Percentiles rank a stretch among this genome's conserved stretches.
Conservation (phyloP, 2,329 filamentous ascomycete species). For the Claviceps capensis region DNA sequence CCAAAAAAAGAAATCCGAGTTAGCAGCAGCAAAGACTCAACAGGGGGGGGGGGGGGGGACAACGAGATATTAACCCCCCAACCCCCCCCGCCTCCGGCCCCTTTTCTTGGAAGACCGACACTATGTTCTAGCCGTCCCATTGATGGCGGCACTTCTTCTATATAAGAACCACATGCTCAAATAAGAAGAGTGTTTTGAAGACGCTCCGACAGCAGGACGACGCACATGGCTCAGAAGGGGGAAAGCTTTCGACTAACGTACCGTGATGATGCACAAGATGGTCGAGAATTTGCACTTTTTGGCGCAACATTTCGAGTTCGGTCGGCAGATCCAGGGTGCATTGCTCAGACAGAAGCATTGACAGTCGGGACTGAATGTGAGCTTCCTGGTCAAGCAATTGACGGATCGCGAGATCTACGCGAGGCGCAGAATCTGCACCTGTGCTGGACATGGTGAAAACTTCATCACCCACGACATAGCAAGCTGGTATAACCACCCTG, state of each 20-base stretch:
- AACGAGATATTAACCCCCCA: no score
- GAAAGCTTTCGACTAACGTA: constrained; percentile 17
- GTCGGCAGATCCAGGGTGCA: constrained; percentile 32
- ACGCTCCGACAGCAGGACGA: background rate
- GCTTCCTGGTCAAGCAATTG: constrained; percentile 37
- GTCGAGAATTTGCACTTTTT: constrained; percentile 38
- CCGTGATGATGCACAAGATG: constrained; percentile 34
- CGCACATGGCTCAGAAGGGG: background rate
- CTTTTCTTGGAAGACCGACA: background rate
- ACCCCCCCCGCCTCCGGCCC: background rate
- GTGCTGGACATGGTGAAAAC: constrained; percentile 6
- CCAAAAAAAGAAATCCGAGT: background rate
- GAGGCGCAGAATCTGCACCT: constrained; percentile 5
- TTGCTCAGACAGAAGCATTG: constrained; percentile 32
- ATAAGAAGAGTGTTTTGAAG: background rate
- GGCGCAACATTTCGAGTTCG: constrained; percentile 41
- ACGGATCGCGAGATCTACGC: constrained; percentile 19
- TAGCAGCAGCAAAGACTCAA: constrained; percentile 1
- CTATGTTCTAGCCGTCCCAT: background rate
- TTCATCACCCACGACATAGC: constrained; percentile 4
- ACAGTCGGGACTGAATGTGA: constrained; percentile 37
- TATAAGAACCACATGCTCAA: background rate
- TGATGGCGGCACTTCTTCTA: background rate
- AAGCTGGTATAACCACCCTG: constrained; percentile 1
- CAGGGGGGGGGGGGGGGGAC: background rate